Evolutionary conservation across 2,329 filamentous ascomycete genomes (phyloP).

Genomic region (Colletotrichum noveboracense): DNA sequence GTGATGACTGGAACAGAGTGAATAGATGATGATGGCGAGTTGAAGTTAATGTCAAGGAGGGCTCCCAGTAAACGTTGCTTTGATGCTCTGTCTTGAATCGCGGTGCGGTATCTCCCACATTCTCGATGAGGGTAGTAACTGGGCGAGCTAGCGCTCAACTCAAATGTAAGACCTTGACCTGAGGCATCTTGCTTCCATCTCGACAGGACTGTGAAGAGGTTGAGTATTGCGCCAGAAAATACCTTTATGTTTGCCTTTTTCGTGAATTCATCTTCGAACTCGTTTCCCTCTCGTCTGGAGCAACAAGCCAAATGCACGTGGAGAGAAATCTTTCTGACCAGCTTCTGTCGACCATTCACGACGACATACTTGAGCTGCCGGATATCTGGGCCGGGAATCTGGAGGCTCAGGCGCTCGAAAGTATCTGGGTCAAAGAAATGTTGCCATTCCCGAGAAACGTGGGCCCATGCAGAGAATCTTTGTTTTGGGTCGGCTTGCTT

Average conservation of each 20-base stretch:
- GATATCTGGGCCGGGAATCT: background rate
- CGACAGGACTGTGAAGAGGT: background rate
- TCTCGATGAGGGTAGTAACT: background rate
- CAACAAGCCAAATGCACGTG: background rate
- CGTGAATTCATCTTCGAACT: background rate
- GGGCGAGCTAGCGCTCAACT: background rate
- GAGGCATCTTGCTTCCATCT: background rate
- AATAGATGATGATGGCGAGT: background rate
- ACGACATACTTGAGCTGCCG: background rate
- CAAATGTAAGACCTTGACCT: background rate
- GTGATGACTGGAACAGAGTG: background rate
- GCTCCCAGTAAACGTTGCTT: background rate
- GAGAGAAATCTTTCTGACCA: background rate
- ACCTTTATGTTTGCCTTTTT: background rate
- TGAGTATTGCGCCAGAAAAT: background rate
- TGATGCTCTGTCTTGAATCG: background rate
- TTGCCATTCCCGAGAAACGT: background rate
- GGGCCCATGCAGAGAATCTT: background rate
- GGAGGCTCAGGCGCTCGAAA: background rate
- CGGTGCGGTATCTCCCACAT: background rate
- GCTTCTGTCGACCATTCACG: background rate
- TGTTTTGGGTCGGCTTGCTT: background rate
- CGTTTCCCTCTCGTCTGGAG: background rate
- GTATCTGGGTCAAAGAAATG: background rate
- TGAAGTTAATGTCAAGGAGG: background rate